Evolutionary conservation across 805 yeast genomes (phyloP).

Genomic region (Yarrowia hollandica): DNA sequence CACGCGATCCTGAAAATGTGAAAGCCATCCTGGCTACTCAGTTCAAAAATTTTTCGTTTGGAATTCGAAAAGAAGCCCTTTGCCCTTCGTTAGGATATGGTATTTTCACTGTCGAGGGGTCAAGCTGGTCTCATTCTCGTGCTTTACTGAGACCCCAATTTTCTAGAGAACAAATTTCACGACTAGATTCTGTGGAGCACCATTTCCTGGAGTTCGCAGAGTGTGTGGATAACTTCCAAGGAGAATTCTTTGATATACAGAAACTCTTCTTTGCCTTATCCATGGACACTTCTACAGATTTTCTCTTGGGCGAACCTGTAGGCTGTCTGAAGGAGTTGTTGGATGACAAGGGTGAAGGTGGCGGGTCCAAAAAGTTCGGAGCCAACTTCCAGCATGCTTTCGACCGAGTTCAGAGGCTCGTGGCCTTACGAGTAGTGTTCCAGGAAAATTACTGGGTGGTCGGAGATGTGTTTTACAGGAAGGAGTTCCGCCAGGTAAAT

Average conservation of each 20-base stretch:
- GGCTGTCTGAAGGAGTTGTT: constrained; percentile 33
- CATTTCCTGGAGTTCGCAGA: constrained; percentile 36
- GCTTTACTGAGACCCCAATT: constrained; percentile 33
- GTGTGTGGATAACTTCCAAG: constrained; percentile 1
- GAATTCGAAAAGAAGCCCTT: constrained; percentile 36
- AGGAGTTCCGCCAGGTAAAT: constrained; percentile 33
- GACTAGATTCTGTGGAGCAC: constrained; percentile 35
- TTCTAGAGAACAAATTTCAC: constrained; percentile 24
- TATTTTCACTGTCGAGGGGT: constrained; percentile 42
- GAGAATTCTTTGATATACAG: constrained; percentile 37
- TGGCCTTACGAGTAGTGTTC: constrained; percentile 31
- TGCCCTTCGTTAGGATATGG: constrained; percentile 42
- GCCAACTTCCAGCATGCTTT: constrained; percentile 32
- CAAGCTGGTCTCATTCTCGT: constrained; percentile 43
- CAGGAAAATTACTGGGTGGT: constrained; percentile 34
- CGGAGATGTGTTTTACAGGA: constrained; percentile 38
- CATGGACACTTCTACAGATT: constrained; percentile 38
- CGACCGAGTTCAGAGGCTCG: constrained; percentile 32
- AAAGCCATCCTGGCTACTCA: constrained; percentile 40
- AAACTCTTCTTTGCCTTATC: constrained; percentile 34
- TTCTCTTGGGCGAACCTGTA: constrained; percentile 40
- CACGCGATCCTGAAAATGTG: constrained; percentile 41
- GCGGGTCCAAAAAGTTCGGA: constrained; percentile 29
- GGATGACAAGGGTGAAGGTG: not conserved
- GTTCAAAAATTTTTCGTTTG: constrained; percentile 40